phyloP scores from a whole-genome alignment of 352 stramenopile species.

The Globisporangium takayamanum region DNA sequence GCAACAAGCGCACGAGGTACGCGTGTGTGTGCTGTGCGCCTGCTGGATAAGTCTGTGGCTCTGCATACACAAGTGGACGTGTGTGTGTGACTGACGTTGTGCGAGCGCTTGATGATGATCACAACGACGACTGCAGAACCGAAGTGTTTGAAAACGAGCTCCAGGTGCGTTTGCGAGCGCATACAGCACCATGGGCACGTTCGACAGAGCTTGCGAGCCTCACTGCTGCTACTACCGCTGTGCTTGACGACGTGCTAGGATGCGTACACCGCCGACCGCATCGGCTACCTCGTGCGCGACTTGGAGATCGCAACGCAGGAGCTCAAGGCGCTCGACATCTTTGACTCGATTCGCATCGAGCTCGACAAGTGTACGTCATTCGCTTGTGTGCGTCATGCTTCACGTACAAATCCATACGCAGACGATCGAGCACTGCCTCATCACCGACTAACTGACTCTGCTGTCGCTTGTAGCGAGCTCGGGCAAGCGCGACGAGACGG shows the following conservation, averaged over 20 bases:
- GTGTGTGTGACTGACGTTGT: neutral
- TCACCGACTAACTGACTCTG: neutral
- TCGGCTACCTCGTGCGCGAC: conserved; percentile 51
- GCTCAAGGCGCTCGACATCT: conserved; percentile 75
- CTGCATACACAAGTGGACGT: neutral
- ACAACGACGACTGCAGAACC: conserved; percentile 27
- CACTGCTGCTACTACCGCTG: neutral
- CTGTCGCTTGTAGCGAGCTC: conserved; percentile 40
- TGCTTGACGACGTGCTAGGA: conserved; percentile 20
- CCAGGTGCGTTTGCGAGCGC: conserved; percentile 28
- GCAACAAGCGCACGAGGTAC: conserved; percentile 84
- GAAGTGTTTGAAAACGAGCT: conserved; percentile 85
- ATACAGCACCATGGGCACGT: neutral
- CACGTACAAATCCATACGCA: no score
- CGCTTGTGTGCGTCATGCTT: neutral
- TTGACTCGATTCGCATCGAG: conserved; percentile 76
- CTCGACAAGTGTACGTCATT: conserved; percentile 55
- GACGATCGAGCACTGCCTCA: no score
- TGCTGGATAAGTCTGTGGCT: neutral
- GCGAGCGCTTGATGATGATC: neutral
- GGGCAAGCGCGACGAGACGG: conserved; percentile 62
- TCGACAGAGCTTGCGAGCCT: neutral
- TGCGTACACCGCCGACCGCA: conserved; percentile 57
- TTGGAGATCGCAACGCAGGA: conserved; percentile 61
- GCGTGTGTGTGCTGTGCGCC: conserved; percentile 2